Conservation (phyloP, 2,329 filamentous ascomycete species). For the Pseudovirgaria hyperparasitica region DNA sequence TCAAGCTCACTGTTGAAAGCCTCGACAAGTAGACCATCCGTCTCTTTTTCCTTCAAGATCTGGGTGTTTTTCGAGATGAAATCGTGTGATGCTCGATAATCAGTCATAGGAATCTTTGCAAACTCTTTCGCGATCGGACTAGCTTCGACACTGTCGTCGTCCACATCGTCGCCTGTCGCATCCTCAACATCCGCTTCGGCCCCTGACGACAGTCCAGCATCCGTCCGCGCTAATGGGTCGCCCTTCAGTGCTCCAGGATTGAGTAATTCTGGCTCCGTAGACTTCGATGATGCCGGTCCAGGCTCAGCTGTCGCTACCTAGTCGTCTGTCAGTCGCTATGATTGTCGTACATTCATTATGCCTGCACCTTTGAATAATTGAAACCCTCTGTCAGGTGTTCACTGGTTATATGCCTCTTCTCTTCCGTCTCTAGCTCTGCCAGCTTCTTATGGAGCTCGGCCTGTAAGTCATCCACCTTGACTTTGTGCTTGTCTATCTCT, state of each 20-base stretch:
- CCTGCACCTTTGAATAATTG: slow-evolving; percentile 67
- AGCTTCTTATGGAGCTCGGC: slow-evolving; percentile 62
- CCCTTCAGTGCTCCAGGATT: slow-evolving; percentile 46
- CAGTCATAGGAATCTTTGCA: slow-evolving; percentile 59
- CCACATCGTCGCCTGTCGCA: slow-evolving; percentile 38
- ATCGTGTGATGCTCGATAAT: slow-evolving; percentile 60
- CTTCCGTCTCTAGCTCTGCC: slow-evolving; percentile 70
- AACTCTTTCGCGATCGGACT: slow-evolving; percentile 71
- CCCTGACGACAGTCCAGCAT: slow-evolving; percentile 39
- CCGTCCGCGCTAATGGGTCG: slow-evolving; percentile 21
- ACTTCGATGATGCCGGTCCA: slow-evolving; percentile 11
- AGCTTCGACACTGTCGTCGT: slow-evolving; percentile 63
- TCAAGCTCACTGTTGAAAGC: slow-evolving; percentile 83
- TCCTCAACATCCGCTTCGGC: slow-evolving; percentile 52
- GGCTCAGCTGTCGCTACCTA: slow-evolving; percentile 9
- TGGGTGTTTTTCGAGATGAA: slow-evolving; percentile 70
- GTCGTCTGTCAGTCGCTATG: neutral
- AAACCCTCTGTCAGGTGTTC: slow-evolving; percentile 83
- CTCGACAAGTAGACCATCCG: slow-evolving; percentile 79
- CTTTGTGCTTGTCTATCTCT: slow-evolving; percentile 64
- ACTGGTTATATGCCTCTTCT: slow-evolving; percentile 84
- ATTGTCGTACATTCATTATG: slow-evolving; percentile 3
- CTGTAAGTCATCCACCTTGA: slow-evolving; percentile 68
- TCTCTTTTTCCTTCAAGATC: slow-evolving; percentile 73
- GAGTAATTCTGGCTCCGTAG: slow-evolving; percentile 48